Base-by-base conservation (phyloP, 805 yeast species). In the Komagataella ulmi region DNA sequence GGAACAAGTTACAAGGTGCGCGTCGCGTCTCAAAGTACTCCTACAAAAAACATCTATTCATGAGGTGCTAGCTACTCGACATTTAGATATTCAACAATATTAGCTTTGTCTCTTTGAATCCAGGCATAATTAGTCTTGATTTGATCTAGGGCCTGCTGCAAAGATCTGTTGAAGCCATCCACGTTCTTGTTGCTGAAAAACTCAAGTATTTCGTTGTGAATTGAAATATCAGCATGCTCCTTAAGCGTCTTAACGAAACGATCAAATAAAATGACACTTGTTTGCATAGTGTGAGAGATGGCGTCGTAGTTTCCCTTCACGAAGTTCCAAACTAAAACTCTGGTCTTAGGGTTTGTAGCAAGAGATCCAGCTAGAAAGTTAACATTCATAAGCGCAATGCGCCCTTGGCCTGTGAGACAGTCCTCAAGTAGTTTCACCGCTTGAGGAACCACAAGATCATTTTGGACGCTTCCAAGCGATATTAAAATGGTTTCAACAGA, bases 331-430 rank as follows among this genome's bases (percentile, higher is more conserved):
- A 75, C 73, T 47, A 55, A 53, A 48, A 65, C 62, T 49, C 78
- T 72, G 1, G 76, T 67, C 10, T 56, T 57, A 6, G 72, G 55
- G 60, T 81, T 81, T 7, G 64, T 57, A n/a, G 77, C 70, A 43
- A 81, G 66, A 23, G 76, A 63, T 7, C 59, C 61, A 2, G 76
- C 74, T 50, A 81, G 65, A 59, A 74, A 77, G 57, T 77, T 79
- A 17, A 76, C 70, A 58, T 82, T 85, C 83, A 82, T 83, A 21
- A 70, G 71, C 0, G 80, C 79, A 43, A 81, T 70, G 44, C 68
- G 60, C 2, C 71, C 70, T 44, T 76, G 69, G 40, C 40, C 40
- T 3, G 40, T 30, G 40, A 30, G 12, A 30, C 40, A 30, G 8
- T 30, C 40, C 46, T 72, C 60, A 36, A 79, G 61, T 53, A 71